Evolutionary conservation across 305 asterid genomes (phyloP), one percentile per base, ranked within the genome.

Genomic region (Fraxinus xanthoxyloides): DNA sequence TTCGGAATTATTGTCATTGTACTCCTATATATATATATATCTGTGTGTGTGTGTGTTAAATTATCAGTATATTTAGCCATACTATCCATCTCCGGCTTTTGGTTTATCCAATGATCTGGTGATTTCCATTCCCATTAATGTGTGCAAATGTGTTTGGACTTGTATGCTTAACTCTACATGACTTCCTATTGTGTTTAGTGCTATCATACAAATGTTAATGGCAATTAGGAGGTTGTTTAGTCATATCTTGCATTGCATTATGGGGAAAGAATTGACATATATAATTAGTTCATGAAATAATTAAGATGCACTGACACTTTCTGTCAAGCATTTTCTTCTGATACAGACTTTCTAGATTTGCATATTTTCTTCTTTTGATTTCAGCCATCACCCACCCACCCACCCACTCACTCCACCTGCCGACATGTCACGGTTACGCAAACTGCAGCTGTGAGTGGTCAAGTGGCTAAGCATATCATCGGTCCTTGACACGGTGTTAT

Each of bases 181-280:
- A 21, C 48, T 70, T 54, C 78, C 80, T 75, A 77, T 34, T 43
- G 2, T 34, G 77, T 38, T 13, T 70, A 77, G 70, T 36, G 61
- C 81, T 86, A 76, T 81, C 83, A 40, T 78, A 81, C 83, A 84
- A 75, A 80, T 80, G 70, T 82, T 78, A 75, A 78, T 80, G 77
- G 87, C 78, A 79, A 24, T 17, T 70, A 70, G 89, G 89, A 77
- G 76, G 90, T 84, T 86, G 83, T 59, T 81, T 78, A 81, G 91
- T 88, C 89, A 82, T 78, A 36, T 88, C 89, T 78, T 86, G 87
- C 70, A 48, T 59, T 54, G 9, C 59, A 54, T 77, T 46, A 63
- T 70, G 32, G 63, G 43, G 35, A 59, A 76, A 79, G 82, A 79
- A 40, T 74, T 84, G 87, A 76, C 83, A 31, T 84, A 23, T 15